Conservation (phyloP, 1,139 yeast genomes). For the Kazachstania sp. region DNA sequence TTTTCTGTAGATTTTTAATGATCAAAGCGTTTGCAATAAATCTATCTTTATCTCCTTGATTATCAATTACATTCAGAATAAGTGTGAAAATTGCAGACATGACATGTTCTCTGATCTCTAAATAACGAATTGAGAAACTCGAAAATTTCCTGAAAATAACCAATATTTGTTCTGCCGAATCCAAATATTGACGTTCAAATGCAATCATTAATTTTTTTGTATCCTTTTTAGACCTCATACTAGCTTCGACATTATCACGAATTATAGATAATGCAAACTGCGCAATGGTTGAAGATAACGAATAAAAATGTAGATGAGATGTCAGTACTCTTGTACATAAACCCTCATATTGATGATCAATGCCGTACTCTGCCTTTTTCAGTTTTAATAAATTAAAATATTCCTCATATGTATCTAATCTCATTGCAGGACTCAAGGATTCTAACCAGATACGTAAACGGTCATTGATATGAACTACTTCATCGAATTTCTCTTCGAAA, state of each 20-base stretch:
- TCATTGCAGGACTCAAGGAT: conserved; percentile 11
- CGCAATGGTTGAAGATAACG: conserved; percentile 5
- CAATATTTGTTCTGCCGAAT: conserved; percentile 6
- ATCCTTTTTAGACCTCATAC: conserved; percentile 1
- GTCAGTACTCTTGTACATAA: conserved; percentile 9
- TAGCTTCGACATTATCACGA: conserved; percentile 7
- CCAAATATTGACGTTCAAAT: conserved; percentile 4
- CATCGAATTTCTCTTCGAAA: conserved; percentile 10
- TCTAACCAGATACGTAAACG: conserved; percentile 10
- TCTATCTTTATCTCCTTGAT: conserved; percentile 4
- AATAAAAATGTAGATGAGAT: conserved; percentile 8
- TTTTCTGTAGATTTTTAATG: conserved; percentile 8
- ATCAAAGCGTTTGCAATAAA: conserved; percentile 10
- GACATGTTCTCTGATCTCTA: conserved; percentile 8
- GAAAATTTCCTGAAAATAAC: conserved; percentile 6
- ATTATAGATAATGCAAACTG: conserved; percentile 8
- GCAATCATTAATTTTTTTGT: not conserved
- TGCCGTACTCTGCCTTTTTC: conserved; percentile 4
- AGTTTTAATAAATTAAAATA: conserved; percentile 8
- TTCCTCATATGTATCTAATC: conserved; percentile 10
- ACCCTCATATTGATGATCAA: conserved; percentile 8
- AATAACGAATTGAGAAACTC: conserved; percentile 8
- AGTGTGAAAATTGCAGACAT: conserved; percentile 9
- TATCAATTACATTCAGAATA: conserved; percentile 7
- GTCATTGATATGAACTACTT: conserved; percentile 6